Evolutionary conservation across 352 stramenopile genomes (phyloP).

Genomic region (Phytopythium chamaehyphon): DNA sequence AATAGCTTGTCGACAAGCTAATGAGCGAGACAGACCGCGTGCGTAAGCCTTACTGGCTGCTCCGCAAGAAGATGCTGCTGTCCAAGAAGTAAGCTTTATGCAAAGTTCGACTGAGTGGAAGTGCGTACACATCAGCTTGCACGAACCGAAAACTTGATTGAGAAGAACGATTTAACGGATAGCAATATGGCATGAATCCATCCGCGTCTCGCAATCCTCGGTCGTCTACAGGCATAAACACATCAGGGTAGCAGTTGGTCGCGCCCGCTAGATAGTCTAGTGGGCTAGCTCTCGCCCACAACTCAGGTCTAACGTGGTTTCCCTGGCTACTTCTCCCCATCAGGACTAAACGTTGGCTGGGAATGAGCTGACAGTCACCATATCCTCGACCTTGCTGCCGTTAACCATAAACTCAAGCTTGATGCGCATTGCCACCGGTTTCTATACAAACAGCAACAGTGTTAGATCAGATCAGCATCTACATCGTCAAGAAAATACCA

Average conservation of each 20-base stretch:
- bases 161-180: too few species aligned
- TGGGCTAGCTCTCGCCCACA: not conserved
- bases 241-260: slow-evolving; percentile 1
- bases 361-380: slow-evolving; percentile 77
- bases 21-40: slow-evolving; percentile 73
- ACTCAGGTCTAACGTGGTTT: not conserved
- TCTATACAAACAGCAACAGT: slow-evolving; percentile 34
- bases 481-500: not conserved
- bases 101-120: not conserved
- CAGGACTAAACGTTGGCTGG: slow-evolving; percentile 56
- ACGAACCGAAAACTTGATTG: too few species aligned
- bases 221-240: slow-evolving; percentile 14
- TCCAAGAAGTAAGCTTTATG: slow-evolving; percentile 13
- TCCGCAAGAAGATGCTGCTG: slow-evolving; percentile 34
- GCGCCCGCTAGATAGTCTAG: not conserved
- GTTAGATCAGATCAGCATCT: not conserved
- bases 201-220: too few species aligned
- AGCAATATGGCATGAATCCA: too few species aligned
- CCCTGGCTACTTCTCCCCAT: slow-evolving; percentile 6
- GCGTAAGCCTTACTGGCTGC: slow-evolving; percentile 71
- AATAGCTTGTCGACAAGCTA: slow-evolving; percentile 58
- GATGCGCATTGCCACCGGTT: slow-evolving; percentile 85
- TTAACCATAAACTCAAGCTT: slow-evolving; percentile 84
- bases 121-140: too few species aligned
- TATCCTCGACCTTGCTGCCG: slow-evolving; percentile 82